Conservation (phyloP, 495 filamentous ascomycete species). For the Annulohypoxylon maeteangense region DNA sequence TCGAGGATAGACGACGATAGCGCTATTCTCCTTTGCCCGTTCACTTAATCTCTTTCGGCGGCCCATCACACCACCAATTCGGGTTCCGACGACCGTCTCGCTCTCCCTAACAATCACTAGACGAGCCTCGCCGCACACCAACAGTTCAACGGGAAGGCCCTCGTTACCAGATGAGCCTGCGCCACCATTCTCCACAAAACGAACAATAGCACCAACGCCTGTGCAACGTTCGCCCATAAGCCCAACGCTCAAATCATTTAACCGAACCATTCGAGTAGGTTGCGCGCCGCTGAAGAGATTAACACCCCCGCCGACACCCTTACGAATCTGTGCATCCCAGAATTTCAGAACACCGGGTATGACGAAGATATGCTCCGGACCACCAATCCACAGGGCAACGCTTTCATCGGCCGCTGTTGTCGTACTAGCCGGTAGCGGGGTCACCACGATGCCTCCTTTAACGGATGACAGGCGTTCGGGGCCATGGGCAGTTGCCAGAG, state of each 20-base stretch:
- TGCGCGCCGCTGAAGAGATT: slow-evolving; percentile 65
- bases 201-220: slow-evolving; percentile 66
- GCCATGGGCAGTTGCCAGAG: slow-evolving; percentile 48
- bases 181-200: slow-evolving; percentile 39
- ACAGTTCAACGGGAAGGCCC: slow-evolving; percentile 64
- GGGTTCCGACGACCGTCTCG: slow-evolving; percentile 49
- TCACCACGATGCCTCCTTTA: slow-evolving; percentile 73
- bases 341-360: slow-evolving; percentile 73
- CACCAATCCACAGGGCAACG: slow-evolving; percentile 74
- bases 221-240: slow-evolving; percentile 74
- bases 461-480: slow-evolving; percentile 52
- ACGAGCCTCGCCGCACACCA: slow-evolving; percentile 73
- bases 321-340: slow-evolving; percentile 70
- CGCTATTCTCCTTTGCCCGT: slow-evolving; percentile 47
- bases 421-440: slow-evolving; percentile 53
- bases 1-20: slow-evolving; percentile 56
- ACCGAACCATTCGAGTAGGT: slow-evolving; percentile 58
- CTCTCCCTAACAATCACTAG: slow-evolving; percentile 67
- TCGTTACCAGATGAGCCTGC: slow-evolving; percentile 49
- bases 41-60: slow-evolving; percentile 42
- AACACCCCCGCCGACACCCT: slow-evolving; percentile 67
- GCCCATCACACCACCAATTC: slow-evolving; percentile 50
- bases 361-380: slow-evolving; percentile 64
- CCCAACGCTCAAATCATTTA: slow-evolving; percentile 62
- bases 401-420: slow-evolving; percentile 69